Conservation (phyloP, 1,284 basidiomycete species). For the Testicularia cyperi region DNA sequence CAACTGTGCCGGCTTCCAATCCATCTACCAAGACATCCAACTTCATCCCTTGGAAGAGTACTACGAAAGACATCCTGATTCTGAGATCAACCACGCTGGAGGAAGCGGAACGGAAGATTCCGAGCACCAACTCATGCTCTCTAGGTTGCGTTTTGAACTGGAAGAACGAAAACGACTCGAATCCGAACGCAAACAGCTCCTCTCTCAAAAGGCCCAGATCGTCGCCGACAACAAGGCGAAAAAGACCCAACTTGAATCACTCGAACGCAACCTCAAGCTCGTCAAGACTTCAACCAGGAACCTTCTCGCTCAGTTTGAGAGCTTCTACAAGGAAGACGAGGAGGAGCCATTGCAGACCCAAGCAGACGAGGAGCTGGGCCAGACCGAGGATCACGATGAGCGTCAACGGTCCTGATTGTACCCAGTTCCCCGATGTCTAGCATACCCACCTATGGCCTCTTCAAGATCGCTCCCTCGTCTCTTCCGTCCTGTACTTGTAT, state of each 20-base stretch:
- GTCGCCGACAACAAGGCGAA: slow-evolving; percentile 32
- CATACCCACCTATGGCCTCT: too few relatives aligned
- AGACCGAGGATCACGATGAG: too few relatives aligned
- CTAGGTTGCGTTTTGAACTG: slow-evolving; percentile 24
- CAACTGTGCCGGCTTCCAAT: slow-evolving; percentile 33
- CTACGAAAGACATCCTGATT: neutral
- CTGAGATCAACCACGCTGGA: neutral
- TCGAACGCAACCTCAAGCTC: slow-evolving; percentile 22
- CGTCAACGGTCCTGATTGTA: too few relatives aligned
- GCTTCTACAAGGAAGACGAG: too few relatives aligned
- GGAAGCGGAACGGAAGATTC: slow-evolving; percentile 6
- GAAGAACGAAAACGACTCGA: slow-evolving; percentile 26
- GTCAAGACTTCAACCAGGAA: too few relatives aligned
- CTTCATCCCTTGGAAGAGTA: slow-evolving; percentile 23
- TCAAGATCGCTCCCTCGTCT: too few relatives aligned
- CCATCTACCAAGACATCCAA: slow-evolving; percentile 33
- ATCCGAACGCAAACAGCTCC: slow-evolving; percentile 17
- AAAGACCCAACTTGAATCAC: slow-evolving; percentile 24
- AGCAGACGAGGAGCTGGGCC: too few relatives aligned
- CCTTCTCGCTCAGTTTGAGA: slow-evolving; percentile 17
- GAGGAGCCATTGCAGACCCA: neutral
- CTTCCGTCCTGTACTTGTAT: too few relatives aligned
- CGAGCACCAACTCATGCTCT: slow-evolving; percentile 28
- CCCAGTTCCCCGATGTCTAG: too few relatives aligned
- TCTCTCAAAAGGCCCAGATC: slow-evolving; percentile 21